Evolutionary conservation across 2,329 filamentous ascomycete genomes (phyloP), one percentile per base, ranked within the genome.

Genomic region (Penicillium decumbens): DNA sequence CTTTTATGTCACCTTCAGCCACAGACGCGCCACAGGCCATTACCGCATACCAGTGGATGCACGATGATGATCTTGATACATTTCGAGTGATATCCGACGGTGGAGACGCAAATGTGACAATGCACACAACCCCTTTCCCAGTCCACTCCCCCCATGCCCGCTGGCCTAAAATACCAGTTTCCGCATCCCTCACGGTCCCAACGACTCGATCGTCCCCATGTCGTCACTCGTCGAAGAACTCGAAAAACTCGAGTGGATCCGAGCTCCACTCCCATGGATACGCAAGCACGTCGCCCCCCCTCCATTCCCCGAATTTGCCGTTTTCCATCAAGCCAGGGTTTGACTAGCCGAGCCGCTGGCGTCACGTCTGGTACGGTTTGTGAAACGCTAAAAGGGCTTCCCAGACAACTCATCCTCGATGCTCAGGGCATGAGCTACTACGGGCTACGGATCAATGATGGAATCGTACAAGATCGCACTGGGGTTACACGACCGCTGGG

Each of bases 261-360:
- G 41, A 27, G 40, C 43, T 49, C 54, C 54, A 54, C 54, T 47
- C 28, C 13, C 38, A 49, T 55, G 52, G 46, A 32, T 47, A 38
- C 44, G 47, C 49, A 44, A 40, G 43, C 43, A 37, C 12, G n/a
- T 23, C 20, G 20, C 27, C 27, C 7, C 30, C 41, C 27, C 15
- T 18, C 15, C 15, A 18, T 18, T 18, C 15, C 15, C 15, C 29
- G n/a, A 9, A 27, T 9, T 23, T 15, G 23, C n/a, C 23, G 29
- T 32, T 45, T 43, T 38, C 39, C 35, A 45, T 50, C 43, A 25
- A 30, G 33, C 1, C 47, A 54, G 55, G 47, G 53, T 49, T 50
- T 47, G 50, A 35, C 53, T 60, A 60, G 55, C 56, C 58, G 58
- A 59, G 53, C 58, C 58, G 50, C 50, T 48, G 50, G 54, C 50